phyloP scores from a whole-genome alignment of 2,329 filamentous ascomycete species.

The Didymella keratinophila region DNA sequence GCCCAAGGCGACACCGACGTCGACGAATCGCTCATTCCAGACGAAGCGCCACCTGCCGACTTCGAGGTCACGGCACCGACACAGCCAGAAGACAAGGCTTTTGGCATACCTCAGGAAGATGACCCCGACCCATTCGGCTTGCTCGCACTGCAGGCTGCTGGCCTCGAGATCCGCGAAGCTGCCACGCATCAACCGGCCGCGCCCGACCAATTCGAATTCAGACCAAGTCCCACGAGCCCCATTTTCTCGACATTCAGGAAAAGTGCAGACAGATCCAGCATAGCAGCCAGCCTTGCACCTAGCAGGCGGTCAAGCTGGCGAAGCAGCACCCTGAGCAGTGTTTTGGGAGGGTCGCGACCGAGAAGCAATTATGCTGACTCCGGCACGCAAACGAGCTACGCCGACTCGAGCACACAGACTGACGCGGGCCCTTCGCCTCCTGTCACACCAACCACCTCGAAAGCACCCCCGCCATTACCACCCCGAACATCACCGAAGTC shows the following conservation, averaged over 20 bases:
- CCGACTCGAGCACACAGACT: conserved; percentile 70
- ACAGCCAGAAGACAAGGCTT: conserved; percentile 56
- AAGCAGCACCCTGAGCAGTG: conserved; percentile 71
- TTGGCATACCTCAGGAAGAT: conserved; percentile 79
- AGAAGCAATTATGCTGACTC: conserved; percentile 57
- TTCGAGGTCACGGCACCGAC: conserved; percentile 60
- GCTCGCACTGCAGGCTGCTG: conserved; percentile 87
- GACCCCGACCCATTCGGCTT: conserved; percentile 95
- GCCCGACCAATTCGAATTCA: conserved; percentile 84
- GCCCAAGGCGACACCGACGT: conserved; percentile 84
- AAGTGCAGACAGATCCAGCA: conserved; percentile 73
- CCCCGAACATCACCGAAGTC: conserved; percentile 26
- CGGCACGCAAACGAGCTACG: conserved; percentile 45
- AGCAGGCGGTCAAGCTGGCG: conserved; percentile 73
- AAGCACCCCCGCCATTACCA: conserved; percentile 34
- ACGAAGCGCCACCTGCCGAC: conserved; percentile 79
- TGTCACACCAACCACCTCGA: conserved; percentile 12
- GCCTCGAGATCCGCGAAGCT: conserved; percentile 89
- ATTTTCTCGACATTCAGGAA: conserved; percentile 68
- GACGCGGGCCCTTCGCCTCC: conserved; percentile 52
- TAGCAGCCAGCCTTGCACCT: conserved; percentile 42
- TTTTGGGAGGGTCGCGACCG: conserved; percentile 63
- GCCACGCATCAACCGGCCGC: conserved; percentile 76
- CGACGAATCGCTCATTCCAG: conserved; percentile 71
- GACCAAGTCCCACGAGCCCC: conserved; percentile 78